Evolutionary conservation across 2,329 filamentous ascomycete species (phyloP), one percentile per base, ranked within the genome.

Genomic region (Colletotrichum melonis): DNA sequence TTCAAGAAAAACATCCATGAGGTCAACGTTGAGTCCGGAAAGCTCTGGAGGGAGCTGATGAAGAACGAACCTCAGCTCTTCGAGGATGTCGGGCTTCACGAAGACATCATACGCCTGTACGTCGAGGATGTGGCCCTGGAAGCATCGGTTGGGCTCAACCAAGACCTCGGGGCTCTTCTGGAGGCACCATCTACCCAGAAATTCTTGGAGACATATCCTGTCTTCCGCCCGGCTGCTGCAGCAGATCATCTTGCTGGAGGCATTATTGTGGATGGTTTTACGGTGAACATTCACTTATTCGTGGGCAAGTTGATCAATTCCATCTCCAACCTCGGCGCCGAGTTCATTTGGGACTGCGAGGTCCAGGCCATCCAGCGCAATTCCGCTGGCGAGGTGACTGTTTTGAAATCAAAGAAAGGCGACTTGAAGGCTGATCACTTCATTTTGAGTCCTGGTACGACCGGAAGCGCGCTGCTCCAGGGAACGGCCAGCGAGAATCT

Each of bases 231-330:
- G 5, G 52, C 26, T 24, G 52, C 52, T 7, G 52, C 26, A 2
- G 11, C 22, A 26, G 52, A 55, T 5, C 52, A 55, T 55, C 58
- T 73, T 19, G 70, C 70, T 19, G 70, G 70, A 32, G 70, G 70
- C 11, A 73, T 73, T 35, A 59, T 62, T 11, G 70, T 73, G 42
- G 58, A 69, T 2, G 70, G 70, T 16, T 73, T 73, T 16, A 73
- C 70, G 4, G 65, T 73, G 19, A 73, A 73, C 24, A 69, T 69
- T 24, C 70, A 73, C 57, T 54, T 56, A 22, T 73, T 73, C 26
- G 35, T 63, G 22, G 32, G 30, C 35, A 68, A 69, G 57, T 58
- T 73, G 26, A 69, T 69, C 11, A n/a, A 63, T 42, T 66, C 46
- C 22, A 73, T 73, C 49, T 24, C 66, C 4, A 52, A 6, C 6